A percentile compares a stretch with the other conserved stretches of the same genome.
phyloP scores from a whole-genome alignment of 345 rosid genomes.

The Anastatica hierochuntica region DNA sequence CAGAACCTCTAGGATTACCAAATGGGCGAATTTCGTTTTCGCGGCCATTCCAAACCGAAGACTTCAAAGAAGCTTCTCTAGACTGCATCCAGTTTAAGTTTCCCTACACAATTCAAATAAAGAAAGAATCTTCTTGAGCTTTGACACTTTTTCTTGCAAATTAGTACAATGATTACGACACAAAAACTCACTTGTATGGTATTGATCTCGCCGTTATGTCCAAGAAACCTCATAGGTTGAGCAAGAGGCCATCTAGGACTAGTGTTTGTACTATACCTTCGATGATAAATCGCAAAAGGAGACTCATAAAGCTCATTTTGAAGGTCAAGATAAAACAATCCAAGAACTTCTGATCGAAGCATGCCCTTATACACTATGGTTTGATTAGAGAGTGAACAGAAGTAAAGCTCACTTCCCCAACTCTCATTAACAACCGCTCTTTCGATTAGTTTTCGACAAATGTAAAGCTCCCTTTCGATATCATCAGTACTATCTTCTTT shows the following conservation, averaged over 20 bases:
- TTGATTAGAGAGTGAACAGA: conserved; percentile 91
- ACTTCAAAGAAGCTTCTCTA: conserved; percentile 77
- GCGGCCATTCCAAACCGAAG: conserved; percentile 92
- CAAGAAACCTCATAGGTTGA: conserved; percentile 99
- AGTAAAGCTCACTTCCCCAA: conserved; percentile 87
- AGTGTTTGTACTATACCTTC: conserved; percentile 94
- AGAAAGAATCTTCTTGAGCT: neutral
- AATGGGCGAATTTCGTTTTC: conserved; percentile 94
- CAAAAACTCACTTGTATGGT: conserved; percentile 99
- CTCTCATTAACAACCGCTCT: conserved; percentile 41
- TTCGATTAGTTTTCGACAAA: conserved; percentile 86
- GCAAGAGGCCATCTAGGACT: conserved; percentile 99
- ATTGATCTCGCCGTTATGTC: conserved; percentile 99
- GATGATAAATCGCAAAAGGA: conserved; percentile 92
- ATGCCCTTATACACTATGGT: conserved; percentile 97
- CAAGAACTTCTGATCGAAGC: conserved; percentile 96
- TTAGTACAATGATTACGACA: no score
- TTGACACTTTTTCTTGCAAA: neutral
- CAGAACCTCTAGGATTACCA: conserved; percentile 92
- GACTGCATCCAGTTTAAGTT: conserved; percentile 99
- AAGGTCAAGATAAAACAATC: conserved; percentile 75
- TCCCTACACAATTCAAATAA: conserved; percentile 43
- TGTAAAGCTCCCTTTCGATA: conserved; percentile 88
- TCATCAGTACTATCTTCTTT: conserved; percentile 83
- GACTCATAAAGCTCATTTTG: conserved; percentile 63